phyloP scores from a whole-genome alignment of 164 flowering plant species.

The Stephania japonica region DNA sequence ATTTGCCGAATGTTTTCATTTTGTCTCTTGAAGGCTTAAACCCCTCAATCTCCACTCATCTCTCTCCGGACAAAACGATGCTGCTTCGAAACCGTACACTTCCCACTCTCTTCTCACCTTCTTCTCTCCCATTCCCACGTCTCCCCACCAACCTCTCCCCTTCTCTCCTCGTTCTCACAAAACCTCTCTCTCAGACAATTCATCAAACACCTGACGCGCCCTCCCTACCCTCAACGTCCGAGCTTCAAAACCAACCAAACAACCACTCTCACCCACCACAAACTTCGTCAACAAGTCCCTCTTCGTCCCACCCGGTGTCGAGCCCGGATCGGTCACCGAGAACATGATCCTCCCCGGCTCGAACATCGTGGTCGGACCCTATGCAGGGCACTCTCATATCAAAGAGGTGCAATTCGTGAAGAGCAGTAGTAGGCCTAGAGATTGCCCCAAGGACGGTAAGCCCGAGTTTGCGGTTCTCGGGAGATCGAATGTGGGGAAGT shows the following conservation, averaged over 20 bases:
- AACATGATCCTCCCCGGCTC: constrained; percentile 84
- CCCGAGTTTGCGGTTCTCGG: constrained; percentile 94
- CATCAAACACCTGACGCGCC: constrained; percentile 12
- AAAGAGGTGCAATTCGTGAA: constrained; percentile 79
- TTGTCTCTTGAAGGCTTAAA: background rate
- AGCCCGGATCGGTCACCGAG: constrained; percentile 56
- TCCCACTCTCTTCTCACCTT: too few relatives aligned
- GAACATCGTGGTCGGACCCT: constrained; percentile 84
- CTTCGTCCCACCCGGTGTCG: constrained; percentile 82
- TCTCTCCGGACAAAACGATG: constrained; percentile 8
- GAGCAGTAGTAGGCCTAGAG: constrained; percentile 65
- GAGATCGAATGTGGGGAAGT: constrained; percentile 91
- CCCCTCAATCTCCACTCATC: too few relatives aligned
- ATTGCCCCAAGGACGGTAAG: constrained; percentile 66
- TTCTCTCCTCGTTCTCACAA: constrained; percentile 15
- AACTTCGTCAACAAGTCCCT: constrained; percentile 36
- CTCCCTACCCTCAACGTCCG: constrained; percentile 13
- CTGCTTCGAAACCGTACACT: constrained; percentile 32
- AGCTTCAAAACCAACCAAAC: constrained; percentile 26
- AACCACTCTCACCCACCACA: constrained; percentile 27
- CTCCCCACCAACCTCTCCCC: constrained; percentile 1
- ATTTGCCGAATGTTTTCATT: too few relatives aligned
- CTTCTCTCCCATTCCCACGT: constrained; percentile 12
- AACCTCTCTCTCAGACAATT: constrained; percentile 19
- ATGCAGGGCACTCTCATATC: constrained; percentile 82